phyloP scores from a whole-genome alignment of 495 filamentous ascomycete genomes.

The Lophiostoma macrostomum region DNA sequence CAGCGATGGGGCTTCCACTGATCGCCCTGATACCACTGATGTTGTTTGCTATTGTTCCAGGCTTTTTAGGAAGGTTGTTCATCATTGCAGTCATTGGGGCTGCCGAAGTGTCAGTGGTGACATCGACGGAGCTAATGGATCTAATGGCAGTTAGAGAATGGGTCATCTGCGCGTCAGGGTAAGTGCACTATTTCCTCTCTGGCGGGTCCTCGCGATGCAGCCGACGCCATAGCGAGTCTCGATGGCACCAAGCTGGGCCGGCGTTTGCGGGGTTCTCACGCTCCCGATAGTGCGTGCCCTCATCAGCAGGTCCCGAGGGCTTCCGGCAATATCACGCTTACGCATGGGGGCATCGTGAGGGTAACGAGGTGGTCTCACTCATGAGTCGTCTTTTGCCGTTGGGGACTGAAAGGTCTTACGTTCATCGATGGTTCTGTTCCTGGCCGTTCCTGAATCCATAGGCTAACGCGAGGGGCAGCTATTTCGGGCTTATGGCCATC shows the following conservation, averaged over 20 bases:
- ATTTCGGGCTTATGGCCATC: conserved; percentile 34
- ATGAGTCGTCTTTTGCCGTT: not conserved
- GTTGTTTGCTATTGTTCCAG: conserved; percentile 26
- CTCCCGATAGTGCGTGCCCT: too few species aligned
- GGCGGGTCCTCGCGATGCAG: not conserved
- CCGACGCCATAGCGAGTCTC: not conserved
- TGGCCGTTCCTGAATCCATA: conserved; percentile 1
- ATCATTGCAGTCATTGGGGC: conserved; percentile 24
- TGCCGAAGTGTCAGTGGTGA: conserved; percentile 13
- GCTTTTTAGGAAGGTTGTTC: conserved; percentile 32
- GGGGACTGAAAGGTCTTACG: too few species aligned
- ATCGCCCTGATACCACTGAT: conserved; percentile 30
- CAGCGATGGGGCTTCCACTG: conserved; percentile 25
- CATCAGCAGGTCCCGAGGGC: too few species aligned
- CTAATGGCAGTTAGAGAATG: conserved; percentile 30
- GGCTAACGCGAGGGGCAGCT: conserved; percentile 33
- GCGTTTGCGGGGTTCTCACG: conserved; percentile 9
- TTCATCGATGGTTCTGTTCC: not conserved
- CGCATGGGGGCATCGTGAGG: too few species aligned
- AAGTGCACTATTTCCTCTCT: conserved; percentile 25
- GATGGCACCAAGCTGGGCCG: not conserved
- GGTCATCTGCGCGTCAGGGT: conserved; percentile 26
- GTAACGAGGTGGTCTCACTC: not conserved
- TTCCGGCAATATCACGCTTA: too few species aligned
- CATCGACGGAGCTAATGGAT: conserved; percentile 25